Base-by-base conservation (phyloP, 176 grass and related monocot genomes). In the Triticum timopheevii region DNA sequence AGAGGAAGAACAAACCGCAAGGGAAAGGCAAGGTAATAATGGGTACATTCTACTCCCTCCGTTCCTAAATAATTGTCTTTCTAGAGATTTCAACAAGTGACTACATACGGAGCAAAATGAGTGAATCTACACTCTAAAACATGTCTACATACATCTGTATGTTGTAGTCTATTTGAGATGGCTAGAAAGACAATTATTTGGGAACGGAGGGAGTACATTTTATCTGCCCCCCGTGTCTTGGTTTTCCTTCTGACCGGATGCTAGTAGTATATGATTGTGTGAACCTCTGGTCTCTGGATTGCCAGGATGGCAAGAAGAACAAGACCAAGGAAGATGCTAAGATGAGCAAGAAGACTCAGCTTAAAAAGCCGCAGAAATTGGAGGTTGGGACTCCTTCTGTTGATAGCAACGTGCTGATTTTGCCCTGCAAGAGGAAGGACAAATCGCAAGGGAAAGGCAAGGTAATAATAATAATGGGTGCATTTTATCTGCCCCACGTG, bases 301-400 rank as follows among this genome's bases (percentile, higher is more conserved):
- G 36, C 20, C 33, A 93, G 89, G 88, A 77, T 85, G 85, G 50
- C 50, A 83, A 95, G 73, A 91, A 85, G 65, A 74, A 22, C 40
- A 90, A 84, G 70, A 86, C 56, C 36, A 97, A 89, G 69, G 89
- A 89, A 83, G 90, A 73, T 49, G 89, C 63, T 45, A 87, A 84
- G 71, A 90, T 93, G 87, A 94, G 90, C 87, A 99, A 99, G 80
- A 99, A 99, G 80, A 91, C 40, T 84, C 96, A 90, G 73, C 85
- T 87, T 42, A 42, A 42, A 42, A 42, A 42, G 40, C 40, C 2
- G 40, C 40, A 42, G 40, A 42, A 42, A 3, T 42, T 42, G 52
- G 52, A 93, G n/a, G 86, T 92, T 38, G 36, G 36, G 36, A 38
- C 36, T 38, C 7, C 35, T 36, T 36, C 36, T 38, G 36, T 38